A percentile compares a stretch with the other conserved stretches of the same genome.
Evolutionary conservation across 768 basidiomycete species (phyloP).

Genomic region (Mycena galopus): DNA sequence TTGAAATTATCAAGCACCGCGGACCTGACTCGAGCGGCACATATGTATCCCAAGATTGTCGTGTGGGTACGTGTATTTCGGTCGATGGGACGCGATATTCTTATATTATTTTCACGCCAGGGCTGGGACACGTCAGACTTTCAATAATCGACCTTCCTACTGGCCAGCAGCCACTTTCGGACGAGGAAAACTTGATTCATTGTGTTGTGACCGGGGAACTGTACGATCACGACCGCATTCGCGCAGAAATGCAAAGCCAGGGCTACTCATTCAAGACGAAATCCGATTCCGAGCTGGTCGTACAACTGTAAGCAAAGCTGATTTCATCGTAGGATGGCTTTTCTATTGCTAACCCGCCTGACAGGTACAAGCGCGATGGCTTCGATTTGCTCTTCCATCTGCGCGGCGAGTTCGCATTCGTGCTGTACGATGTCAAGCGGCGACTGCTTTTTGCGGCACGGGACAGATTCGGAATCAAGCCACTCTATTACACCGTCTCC

Average conservation of each 20-base stretch:
- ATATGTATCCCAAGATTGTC: constrained; percentile 31
- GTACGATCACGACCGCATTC: too few species aligned
- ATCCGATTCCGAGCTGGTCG: constrained; percentile 34
- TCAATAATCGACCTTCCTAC: constrained; percentile 15
- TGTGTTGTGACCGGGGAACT: too few species aligned
- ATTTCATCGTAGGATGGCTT: too few species aligned
- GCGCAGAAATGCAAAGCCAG: too few species aligned
- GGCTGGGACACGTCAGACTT: constrained; percentile 27
- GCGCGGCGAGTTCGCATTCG: constrained; percentile 38
- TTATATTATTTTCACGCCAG: not conserved
- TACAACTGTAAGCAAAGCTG: constrained; percentile 30
- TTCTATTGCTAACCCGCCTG: not conserved
- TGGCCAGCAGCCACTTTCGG: constrained; percentile 17
- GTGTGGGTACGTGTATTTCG: constrained; percentile 26
- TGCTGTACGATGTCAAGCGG: too few species aligned
- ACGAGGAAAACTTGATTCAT: too few species aligned
- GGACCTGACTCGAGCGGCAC: constrained; percentile 35
- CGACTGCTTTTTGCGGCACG: constrained; percentile 37
- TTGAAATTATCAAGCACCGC: constrained; percentile 32
- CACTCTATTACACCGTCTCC: constrained; percentile 38
- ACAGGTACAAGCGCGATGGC: constrained; percentile 36
- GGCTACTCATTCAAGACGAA: too few species aligned
- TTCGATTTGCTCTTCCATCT: constrained; percentile 27
- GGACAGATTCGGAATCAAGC: constrained; percentile 40
- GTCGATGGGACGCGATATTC: not conserved